Evolutionary conservation across 768 basidiomycete species (phyloP).

Genomic region (Amanita brunnescens): DNA sequence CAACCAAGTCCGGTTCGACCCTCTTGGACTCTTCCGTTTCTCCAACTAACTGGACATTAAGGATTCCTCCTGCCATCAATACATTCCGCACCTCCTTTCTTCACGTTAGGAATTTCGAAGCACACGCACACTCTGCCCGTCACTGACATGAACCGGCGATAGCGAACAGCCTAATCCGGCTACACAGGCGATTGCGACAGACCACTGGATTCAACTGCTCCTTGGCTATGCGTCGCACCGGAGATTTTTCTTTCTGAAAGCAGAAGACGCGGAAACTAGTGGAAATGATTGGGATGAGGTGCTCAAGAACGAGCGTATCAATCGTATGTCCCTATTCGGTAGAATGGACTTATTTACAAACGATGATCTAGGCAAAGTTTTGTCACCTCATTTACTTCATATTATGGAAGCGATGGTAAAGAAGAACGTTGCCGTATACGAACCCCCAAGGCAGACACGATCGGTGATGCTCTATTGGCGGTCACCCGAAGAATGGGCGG

Average conservation of each 20-base stretch:
- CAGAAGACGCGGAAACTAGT: constrained; percentile 64
- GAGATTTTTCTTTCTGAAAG: constrained; percentile 51
- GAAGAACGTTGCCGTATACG: constrained; percentile 58
- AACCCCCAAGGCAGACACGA: constrained; percentile 67
- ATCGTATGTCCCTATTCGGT: constrained; percentile 40
- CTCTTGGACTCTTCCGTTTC: constrained; percentile 25
- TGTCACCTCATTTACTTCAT: constrained; percentile 48
- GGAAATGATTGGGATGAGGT: constrained; percentile 77
- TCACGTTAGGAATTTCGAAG: constrained; percentile 50
- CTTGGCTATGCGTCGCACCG: constrained; percentile 64
- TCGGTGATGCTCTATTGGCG: constrained; percentile 70
- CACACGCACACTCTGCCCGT: constrained; percentile 4
- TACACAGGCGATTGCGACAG: constrained; percentile 51
- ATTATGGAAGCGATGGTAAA: constrained; percentile 54
- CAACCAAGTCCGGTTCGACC: constrained; percentile 46
- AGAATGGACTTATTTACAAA: background rate
- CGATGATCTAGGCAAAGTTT: constrained; percentile 42
- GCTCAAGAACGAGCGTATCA: constrained; percentile 68
- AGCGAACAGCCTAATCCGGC: constrained; percentile 72
- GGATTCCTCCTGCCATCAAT: constrained; percentile 77
- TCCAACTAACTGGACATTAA: constrained; percentile 16
- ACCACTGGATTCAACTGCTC: constrained; percentile 76
- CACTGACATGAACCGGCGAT: constrained; percentile 12
- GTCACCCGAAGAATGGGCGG: constrained; percentile 80
- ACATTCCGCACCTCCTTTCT: constrained; percentile 79